Evolutionary conservation across 345 rosid species (phyloP).

Genomic region (Bruguiera sexangula): DNA sequence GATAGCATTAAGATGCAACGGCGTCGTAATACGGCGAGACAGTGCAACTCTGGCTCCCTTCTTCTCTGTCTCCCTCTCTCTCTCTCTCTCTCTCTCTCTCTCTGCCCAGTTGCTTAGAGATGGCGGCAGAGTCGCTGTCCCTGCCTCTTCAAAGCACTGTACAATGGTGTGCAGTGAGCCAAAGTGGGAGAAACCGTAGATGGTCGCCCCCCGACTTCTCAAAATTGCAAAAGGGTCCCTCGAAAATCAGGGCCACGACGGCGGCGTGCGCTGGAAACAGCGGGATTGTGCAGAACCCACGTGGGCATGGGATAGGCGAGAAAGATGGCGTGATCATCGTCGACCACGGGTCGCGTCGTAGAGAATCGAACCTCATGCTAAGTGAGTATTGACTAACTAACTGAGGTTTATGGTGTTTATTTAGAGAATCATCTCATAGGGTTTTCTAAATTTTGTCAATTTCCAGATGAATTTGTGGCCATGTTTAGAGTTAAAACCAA

Average conservation of each 20-base stretch:
- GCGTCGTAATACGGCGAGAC: too few species aligned
- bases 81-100: too few species aligned
- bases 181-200: constrained; percentile 1
- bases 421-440: not conserved
- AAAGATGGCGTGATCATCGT: constrained; percentile 77
- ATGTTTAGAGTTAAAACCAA: constrained; percentile 79
- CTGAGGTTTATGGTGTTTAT: not conserved
- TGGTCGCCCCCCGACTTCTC: not conserved
- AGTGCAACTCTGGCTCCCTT: too few species aligned
- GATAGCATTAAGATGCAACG: too few species aligned
- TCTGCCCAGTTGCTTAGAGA: too few species aligned
- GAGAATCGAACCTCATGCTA: constrained; percentile 82
- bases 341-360: constrained; percentile 92
- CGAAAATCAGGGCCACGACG: constrained; percentile 1
- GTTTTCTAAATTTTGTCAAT: constrained; percentile 15
- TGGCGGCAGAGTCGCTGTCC: too few species aligned
- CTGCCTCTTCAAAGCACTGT: too few species aligned
- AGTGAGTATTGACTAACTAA: constrained; percentile 34
- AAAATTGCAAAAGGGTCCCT: not conserved
- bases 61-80: too few species aligned
- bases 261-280: constrained; percentile 28
- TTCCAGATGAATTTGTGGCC: constrained; percentile 79
- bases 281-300: constrained; percentile 20
- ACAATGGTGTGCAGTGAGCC: constrained; percentile 1
- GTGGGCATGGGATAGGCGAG: constrained; percentile 34